A percentile compares a stretch with the other conserved stretches of the same genome.
These are phyloP conservation scores for Drosera spatulata DNA, from an alignment of 179 eudicot species.

Conservation along the genomic window DNA sequence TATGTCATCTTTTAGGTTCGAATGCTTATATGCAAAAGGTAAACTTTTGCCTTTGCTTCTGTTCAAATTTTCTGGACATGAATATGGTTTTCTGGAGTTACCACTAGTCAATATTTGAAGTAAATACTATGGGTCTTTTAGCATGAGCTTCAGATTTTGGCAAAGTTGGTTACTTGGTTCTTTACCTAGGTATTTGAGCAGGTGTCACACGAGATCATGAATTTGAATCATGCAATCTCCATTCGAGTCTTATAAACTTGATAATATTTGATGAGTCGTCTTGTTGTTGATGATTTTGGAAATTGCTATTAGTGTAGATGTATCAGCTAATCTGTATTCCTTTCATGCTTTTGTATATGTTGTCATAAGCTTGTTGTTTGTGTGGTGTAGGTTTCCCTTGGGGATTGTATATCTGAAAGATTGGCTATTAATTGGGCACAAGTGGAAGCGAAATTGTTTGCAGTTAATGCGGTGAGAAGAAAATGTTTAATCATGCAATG, in stretches of 20 bases:
- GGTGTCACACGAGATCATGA: no score
- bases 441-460: constrained; percentile 83
- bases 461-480: constrained; percentile 79
- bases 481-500: background rate
- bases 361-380: background rate
- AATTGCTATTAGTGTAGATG: no score
- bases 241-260: no score
- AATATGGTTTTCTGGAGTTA: background rate
- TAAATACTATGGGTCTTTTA: no score
- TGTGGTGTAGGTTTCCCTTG: constrained; percentile 51
- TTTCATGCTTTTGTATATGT: constrained; percentile 1
- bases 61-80: background rate
- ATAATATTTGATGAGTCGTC: no score
- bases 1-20: constrained; percentile 71
- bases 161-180: no score
- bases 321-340: background rate
- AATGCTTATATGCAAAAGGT: constrained; percentile 69
- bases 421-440: constrained; percentile 73
- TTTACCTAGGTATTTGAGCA: no score
- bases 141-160: no score
- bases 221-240: no score
- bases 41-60: constrained; percentile 3
- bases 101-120: no score
- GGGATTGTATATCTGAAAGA: constrained; percentile 49
- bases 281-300: no score